Base-by-base conservation (phyloP, 2,329 filamentous ascomycete genomes). In the Colletotrichum spinosum region DNA sequence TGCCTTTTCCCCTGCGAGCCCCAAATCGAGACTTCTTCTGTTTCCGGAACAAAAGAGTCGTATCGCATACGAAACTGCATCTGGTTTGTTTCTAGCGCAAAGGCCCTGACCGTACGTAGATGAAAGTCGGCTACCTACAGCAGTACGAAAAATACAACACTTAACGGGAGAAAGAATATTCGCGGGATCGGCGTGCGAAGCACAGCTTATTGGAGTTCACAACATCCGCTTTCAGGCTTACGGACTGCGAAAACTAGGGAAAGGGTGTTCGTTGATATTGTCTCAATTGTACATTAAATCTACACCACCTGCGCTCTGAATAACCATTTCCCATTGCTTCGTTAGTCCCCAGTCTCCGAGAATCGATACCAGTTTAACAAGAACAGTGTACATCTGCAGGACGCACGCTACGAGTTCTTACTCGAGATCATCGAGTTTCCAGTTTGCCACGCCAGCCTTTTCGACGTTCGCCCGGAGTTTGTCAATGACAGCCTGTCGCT, bases 381-480 rank as follows among this genome's bases (percentile, higher is more conserved):
- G 17, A 46, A 17, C 25, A 25, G 15, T 10, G 15, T 46, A 46
- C 44, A 46, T 9, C 8, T 15, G 25, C 25, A 25, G 25, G 25
- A 25, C 25, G 25, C n/a, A 8, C 15, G 15, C 15, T 9, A 25
- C 8, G 15, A n/a, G 44, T 8, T 11, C 6, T 17, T 77, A 84
- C 69, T 82, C 82, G 59, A 79, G 77, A 69, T 83, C 81, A 65
- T 84, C 83, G 75, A 84, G 77, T 49, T 77, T 79, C 79, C 83
- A 83, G 41, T 86, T 83, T 63, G 75, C 80, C 3, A 82, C 81
- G 8, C 85, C 85, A 54, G 78, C 80, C 73, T 81, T 83, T 70
- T 82, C 78, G 38, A 88, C 77, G 67, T 79, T 83, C 6, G 69
- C 74, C 75, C 78, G 82, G 55, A 90, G 74, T 73, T 85, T 86